phyloP scores from a whole-genome alignment of 306 rosid genomes.

The Arachis stenosperma region DNA sequence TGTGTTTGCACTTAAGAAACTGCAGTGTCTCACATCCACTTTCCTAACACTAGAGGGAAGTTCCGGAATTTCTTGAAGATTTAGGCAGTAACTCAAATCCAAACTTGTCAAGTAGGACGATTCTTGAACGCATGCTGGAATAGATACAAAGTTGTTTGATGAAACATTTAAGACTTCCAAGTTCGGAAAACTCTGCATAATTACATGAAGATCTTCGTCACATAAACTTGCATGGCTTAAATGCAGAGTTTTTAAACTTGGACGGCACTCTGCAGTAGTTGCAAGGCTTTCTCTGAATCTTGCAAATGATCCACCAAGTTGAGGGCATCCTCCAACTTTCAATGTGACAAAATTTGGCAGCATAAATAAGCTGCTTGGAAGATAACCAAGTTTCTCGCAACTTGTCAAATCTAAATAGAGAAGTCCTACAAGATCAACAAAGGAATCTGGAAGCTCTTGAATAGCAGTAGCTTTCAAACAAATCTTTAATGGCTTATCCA shows the following conservation, averaged over 20 bases:
- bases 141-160: neutral
- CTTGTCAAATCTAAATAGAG: neutral
- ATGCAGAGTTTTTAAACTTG: neutral
- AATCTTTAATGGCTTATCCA: conserved; percentile 1
- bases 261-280: neutral
- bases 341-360: conserved; percentile 10
- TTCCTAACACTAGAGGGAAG: neutral
- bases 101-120: neutral
- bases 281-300: neutral
- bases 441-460: conserved; percentile 10
- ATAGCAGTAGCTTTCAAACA: neutral
- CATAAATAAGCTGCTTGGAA: conserved; percentile 11
- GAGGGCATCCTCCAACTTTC: neutral
- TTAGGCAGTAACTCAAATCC: neutral
- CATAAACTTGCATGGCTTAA: neutral
- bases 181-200: conserved; percentile 1
- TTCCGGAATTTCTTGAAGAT: neutral
- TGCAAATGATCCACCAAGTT: neutral
- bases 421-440: conserved; percentile 3
- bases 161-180: neutral
- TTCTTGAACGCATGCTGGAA: neutral
- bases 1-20: neutral
- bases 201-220: neutral
- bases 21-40: neutral
- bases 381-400: neutral